Conservation (phyloP, 2,329 filamentous ascomycete genomes). For the Xylariaceae sp. region DNA sequence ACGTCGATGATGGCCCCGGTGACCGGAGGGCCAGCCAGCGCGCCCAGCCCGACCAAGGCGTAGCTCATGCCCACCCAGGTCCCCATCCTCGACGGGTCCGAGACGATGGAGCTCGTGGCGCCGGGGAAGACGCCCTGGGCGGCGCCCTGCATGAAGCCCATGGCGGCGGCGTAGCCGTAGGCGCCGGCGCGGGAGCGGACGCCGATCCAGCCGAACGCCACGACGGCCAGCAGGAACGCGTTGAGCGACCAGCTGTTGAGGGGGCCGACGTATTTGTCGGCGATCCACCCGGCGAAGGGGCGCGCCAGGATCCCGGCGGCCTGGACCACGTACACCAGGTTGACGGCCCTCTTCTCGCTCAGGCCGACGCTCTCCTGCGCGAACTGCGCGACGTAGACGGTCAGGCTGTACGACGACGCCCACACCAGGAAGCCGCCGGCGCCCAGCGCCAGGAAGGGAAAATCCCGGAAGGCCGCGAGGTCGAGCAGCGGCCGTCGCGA, state of each 20-base stretch:
- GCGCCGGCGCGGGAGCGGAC: conserved; percentile 34
- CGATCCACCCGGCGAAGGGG: conserved; percentile 43
- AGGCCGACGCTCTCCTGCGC: neutral
- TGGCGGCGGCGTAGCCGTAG: conserved; percentile 36
- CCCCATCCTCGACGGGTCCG: neutral
- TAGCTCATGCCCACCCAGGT: conserved; percentile 23
- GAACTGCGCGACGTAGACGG: neutral
- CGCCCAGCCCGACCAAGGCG: conserved; percentile 37
- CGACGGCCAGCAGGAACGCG: conserved; percentile 34
- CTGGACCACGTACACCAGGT: conserved; percentile 50
- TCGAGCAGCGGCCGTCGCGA: conserved; percentile 9
- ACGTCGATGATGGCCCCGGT: conserved; percentile 37
- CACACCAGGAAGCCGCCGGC: conserved; percentile 33
- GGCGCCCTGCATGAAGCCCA: conserved; percentile 36
- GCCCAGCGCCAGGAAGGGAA: conserved; percentile 34
- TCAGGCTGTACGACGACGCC: conserved; percentile 40
- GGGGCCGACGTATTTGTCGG: conserved; percentile 43
- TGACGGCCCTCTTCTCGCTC: conserved; percentile 31
- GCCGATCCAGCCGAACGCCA: conserved; percentile 49
- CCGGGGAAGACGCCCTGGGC: conserved; percentile 35
- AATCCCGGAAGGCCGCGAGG: conserved; percentile 33
- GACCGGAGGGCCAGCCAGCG: conserved; percentile 36
- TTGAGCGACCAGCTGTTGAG: conserved; percentile 48
- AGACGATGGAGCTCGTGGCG: conserved; percentile 7
- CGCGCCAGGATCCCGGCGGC: conserved; percentile 49